Base-by-base conservation (phyloP, 805 yeast species). In the Candida boidinii region DNA sequence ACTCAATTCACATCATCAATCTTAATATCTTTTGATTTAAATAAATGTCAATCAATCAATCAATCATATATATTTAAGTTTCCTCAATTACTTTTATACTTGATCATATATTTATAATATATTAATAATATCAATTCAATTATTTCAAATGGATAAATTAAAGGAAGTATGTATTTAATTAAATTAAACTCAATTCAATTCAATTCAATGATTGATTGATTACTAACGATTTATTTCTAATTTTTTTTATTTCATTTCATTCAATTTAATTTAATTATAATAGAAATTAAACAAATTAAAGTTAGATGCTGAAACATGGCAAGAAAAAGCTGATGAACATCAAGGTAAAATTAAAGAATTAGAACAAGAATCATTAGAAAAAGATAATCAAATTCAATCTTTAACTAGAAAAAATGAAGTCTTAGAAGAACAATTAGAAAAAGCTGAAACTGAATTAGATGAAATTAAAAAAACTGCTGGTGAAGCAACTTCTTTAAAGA, bases 271-370 rank as follows among this genome's bases (percentile, higher is more conserved):
- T n/a, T n/a, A n/a, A n/a, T 18, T 15, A 4, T 17, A 8, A 19
- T 43, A 84, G 94, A 87, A 86, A 75, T 69, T 87, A 67, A 79
- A 68, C 71, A 78, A 78, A 64, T 77, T 92, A 62, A 88, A 90
- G 66, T 70, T 84, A 52, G 97, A 92, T 58, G 90, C 95, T 46
- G 98, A 92, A 68, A 70, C 80, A 51, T 94, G 98, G 86, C 96
- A 90, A 69, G 96, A 86, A 60, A 85, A 87, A 70, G 79, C 92
- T 40, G 98, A 92, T 54, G 95, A 84, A 51, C 73, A 83, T 51
- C 64, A 77, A 40, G 76, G 70, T 43, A 79, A 78, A 59, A 76
- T 83, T 66, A 92, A 88, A 72, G 80, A 71, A 55, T 71, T 90
- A 60, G 97, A 90, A 63, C 96, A 90, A 66, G 95, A 86, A 54